phyloP scores from a whole-genome alignment of 139 green algal species.

The Zygnema circumcarinatum region DNA sequence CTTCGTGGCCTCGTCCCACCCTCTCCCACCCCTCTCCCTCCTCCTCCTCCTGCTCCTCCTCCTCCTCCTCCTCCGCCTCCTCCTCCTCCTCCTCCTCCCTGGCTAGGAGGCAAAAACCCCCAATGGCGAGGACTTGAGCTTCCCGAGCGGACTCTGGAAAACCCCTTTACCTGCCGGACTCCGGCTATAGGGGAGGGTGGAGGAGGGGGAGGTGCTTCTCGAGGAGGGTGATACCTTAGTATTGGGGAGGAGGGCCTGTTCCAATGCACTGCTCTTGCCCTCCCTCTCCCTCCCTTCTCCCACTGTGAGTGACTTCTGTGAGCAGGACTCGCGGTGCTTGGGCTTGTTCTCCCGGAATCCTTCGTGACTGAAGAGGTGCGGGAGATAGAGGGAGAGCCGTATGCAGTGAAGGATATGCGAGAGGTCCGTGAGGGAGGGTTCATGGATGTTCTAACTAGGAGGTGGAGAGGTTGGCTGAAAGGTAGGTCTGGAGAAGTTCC shows the following conservation, averaged over 20 bases:
- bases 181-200: constrained; percentile 42
- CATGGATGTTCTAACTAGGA: not conserved
- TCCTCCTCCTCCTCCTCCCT: not conserved
- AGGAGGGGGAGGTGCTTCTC: constrained; percentile 37
- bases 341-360: not conserved
- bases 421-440: not conserved
- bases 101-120: constrained; percentile 11
- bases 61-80: too few relatives aligned
- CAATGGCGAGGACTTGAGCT: constrained; percentile 48
- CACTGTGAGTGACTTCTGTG: not conserved
- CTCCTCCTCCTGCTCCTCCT: too few relatives aligned
- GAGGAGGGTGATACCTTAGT: constrained; percentile 23
- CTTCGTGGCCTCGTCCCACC: not conserved
- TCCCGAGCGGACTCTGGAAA: constrained; percentile 26
- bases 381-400: constrained; percentile 34
- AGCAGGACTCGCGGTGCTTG: not conserved
- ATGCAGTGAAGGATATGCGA: not conserved
- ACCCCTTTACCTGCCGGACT: constrained; percentile 7
- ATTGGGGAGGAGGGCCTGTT: constrained; percentile 43
- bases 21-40: too few relatives aligned
- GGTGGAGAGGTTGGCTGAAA: not conserved
- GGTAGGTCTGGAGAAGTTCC: not conserved
- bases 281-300: not conserved
- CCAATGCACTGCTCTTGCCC: not conserved
- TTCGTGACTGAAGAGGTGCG: constrained; percentile 33